Percentiles rank a stretch among this genome's conserved stretches.
Conservation (phyloP, 2,329 filamentous ascomycete genomes). For the Trichophyton verrucosum region DNA sequence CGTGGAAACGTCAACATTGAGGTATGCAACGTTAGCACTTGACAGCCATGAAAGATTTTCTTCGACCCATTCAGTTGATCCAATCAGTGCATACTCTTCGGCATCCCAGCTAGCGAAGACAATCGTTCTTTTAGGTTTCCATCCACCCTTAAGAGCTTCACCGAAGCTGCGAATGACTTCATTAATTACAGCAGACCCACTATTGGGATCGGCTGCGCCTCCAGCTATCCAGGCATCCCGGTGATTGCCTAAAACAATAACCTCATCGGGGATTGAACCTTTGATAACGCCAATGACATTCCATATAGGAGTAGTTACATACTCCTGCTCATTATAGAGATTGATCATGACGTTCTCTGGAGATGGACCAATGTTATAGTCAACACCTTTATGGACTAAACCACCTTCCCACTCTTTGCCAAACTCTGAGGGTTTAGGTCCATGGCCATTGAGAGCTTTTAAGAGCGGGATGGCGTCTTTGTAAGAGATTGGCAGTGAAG, state of each 20-base stretch:
- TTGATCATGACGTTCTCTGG: slow-evolving; percentile 60
- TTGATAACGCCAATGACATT: slow-evolving; percentile 89
- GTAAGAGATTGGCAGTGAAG: slow-evolving; percentile 85
- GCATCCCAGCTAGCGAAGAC: slow-evolving; percentile 81
- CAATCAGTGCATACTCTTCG: slow-evolving; percentile 75
- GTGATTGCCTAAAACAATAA: slow-evolving; percentile 84
- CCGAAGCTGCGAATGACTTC: slow-evolving; percentile 68
- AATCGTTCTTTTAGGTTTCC: slow-evolving; percentile 79
- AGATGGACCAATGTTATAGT: slow-evolving; percentile 76
- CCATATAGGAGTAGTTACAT: slow-evolving; percentile 72
- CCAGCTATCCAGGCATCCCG: slow-evolving; percentile 81
- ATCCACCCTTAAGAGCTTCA: slow-evolving; percentile 56
- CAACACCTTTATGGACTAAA: slow-evolving; percentile 63
- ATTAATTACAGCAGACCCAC: slow-evolving; percentile 65
- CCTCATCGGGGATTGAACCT: slow-evolving; percentile 70
- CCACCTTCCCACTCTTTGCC: slow-evolving; percentile 62
- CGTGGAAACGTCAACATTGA: slow-evolving; percentile 73
- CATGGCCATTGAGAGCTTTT: slow-evolving; percentile 80
- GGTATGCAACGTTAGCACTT: slow-evolving; percentile 60
- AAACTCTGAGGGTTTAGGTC: slow-evolving; percentile 63
- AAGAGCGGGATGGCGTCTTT: slow-evolving; percentile 73
- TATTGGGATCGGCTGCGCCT: slow-evolving; percentile 73
- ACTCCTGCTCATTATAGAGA: slow-evolving; percentile 66
- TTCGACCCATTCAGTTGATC: slow-evolving; percentile 87
- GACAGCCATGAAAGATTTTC: slow-evolving; percentile 74